Percentiles rank a stretch among this genome's conserved stretches.
phyloP scores from a whole-genome alignment of 2,329 filamentous ascomycete genomes.

The Coleophoma cylindrospora region DNA sequence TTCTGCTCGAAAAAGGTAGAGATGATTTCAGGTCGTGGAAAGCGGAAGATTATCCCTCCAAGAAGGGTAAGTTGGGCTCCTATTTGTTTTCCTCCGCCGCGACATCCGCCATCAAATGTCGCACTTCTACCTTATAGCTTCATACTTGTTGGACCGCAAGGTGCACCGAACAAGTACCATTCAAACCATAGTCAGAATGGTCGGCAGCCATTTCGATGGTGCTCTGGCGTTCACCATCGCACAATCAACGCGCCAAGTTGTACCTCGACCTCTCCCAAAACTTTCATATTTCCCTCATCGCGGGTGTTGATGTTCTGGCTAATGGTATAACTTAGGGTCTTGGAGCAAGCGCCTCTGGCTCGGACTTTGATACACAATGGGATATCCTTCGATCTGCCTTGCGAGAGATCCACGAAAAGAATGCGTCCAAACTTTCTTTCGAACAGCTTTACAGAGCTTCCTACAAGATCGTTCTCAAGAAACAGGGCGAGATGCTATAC shows the following conservation, averaged over 20 bases:
- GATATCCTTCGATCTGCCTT: slow-evolving; percentile 70
- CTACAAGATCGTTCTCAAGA: slow-evolving; percentile 89
- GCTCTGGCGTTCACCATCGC: not conserved
- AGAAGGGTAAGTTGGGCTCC: slow-evolving; percentile 50
- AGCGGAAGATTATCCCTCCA: slow-evolving; percentile 62
- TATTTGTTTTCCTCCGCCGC: slow-evolving; percentile 4
- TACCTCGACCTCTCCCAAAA: too few species aligned
- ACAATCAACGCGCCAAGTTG: too few species aligned
- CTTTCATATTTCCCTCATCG: too few species aligned
- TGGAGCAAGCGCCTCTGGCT: slow-evolving; percentile 46
- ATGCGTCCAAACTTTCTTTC: slow-evolving; percentile 85
- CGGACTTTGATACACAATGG: slow-evolving; percentile 88
- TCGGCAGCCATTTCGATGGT: not conserved
- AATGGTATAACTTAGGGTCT: slow-evolving; percentile 40
- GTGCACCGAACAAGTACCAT: too few species aligned
- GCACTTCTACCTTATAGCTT: not conserved
- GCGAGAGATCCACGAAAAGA: slow-evolving; percentile 84
- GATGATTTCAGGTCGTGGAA: slow-evolving; percentile 46
- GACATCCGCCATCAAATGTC: not conserved
- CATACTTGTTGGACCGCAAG: not conserved
- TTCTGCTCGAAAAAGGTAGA: not conserved
- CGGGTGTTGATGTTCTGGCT: not conserved
- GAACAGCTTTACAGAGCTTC: slow-evolving; percentile 91
- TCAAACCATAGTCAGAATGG: not conserved
- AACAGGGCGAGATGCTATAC: slow-evolving; percentile 79